Conservation (phyloP, 2,329 filamentous ascomycete species). For the Emmonsiellopsis sp. region DNA sequence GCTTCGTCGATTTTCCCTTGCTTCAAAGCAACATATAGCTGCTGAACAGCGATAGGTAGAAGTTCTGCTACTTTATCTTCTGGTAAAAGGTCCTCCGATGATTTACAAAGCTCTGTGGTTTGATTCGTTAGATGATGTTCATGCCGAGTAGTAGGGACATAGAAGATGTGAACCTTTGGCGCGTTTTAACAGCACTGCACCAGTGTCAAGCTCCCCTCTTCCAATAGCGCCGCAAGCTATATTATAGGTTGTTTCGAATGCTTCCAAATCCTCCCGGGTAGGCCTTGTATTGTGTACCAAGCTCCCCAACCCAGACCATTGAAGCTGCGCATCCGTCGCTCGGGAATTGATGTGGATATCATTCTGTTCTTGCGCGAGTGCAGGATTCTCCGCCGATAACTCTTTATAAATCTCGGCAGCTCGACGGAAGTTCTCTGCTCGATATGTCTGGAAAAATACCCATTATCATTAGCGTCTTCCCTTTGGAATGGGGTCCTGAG, state of each 20-base stretch:
- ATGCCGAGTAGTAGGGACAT: neutral
- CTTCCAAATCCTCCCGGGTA: conserved; percentile 50
- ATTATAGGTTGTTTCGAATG: conserved; percentile 58
- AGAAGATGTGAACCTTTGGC: conserved; percentile 38
- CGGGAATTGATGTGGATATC: conserved; percentile 54
- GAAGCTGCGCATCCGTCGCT: conserved; percentile 52
- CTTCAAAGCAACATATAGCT: conserved; percentile 49
- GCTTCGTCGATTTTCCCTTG: conserved; percentile 49
- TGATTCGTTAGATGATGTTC: neutral
- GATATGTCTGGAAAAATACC: conserved; percentile 34
- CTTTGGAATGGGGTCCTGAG: neutral
- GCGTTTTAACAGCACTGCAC: conserved; percentile 49
- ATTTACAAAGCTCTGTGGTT: conserved; percentile 45
- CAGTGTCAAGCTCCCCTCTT: conserved; percentile 48
- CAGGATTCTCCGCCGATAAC: conserved; percentile 32
- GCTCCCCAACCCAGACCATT: conserved; percentile 48
- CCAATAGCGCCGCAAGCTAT: conserved; percentile 55
- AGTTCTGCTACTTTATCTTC: conserved; percentile 52
- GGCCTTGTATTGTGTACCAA: conserved; percentile 44
- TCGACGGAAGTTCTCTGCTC: conserved; percentile 49
- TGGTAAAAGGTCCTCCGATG: conserved; percentile 49
- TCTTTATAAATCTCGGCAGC: conserved; percentile 46
- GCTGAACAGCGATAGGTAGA: conserved; percentile 51
- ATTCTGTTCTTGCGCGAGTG: conserved; percentile 42
- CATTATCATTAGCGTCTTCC: conserved; percentile 2